A percentile compares a stretch with the other conserved stretches of the same genome.
Conservation (phyloP, 2,329 filamentous ascomycete genomes). For the Dactylellina cionopaga region DNA sequence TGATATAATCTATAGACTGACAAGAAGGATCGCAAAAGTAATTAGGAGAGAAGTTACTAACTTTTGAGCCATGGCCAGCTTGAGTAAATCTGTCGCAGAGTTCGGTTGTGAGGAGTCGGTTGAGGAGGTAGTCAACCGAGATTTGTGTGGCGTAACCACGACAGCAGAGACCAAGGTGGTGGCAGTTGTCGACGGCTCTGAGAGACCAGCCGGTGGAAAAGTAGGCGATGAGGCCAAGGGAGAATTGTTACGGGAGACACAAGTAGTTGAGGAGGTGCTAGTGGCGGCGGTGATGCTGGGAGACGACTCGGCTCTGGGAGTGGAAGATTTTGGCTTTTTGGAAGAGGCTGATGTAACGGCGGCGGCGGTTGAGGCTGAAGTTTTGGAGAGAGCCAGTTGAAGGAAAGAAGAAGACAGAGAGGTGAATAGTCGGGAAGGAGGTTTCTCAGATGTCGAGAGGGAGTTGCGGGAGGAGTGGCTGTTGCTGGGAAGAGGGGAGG, state of each 20-base stretch:
- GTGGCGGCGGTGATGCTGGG: constrained; percentile 20
- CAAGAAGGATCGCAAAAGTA: background rate
- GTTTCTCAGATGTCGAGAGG: constrained; percentile 1
- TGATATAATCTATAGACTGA: background rate
- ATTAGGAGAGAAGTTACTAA: constrained; percentile 18
- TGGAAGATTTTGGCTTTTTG: constrained; percentile 38
- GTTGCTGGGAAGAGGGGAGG: constrained; percentile 10
- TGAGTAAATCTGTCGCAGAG: constrained; percentile 56
- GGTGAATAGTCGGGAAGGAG: constrained; percentile 36
- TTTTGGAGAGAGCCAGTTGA: constrained; percentile 36
- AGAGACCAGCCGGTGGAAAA: constrained; percentile 31
- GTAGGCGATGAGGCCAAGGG: constrained; percentile 46
- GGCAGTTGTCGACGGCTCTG: constrained; percentile 48
- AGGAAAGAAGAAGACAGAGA: constrained; percentile 45
- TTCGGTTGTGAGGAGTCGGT: constrained; percentile 52
- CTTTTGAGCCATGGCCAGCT: constrained; percentile 57
- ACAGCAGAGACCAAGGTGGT: constrained; percentile 55
- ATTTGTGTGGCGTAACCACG: constrained; percentile 55
- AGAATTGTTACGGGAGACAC: constrained; percentile 25
- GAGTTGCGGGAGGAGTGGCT: background rate
- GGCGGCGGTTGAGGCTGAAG: constrained; percentile 13
- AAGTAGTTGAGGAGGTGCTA: constrained; percentile 1
- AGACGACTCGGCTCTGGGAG: constrained; percentile 40
- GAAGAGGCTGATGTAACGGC: constrained; percentile 13
- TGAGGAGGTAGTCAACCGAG: constrained; percentile 55